A percentile compares a stretch with the other conserved stretches of the same genome.
These are phyloP conservation scores for Xylogone sp. DNA, from an alignment of 2,329 filamentous ascomycete species.

Conservation along the genomic window DNA sequence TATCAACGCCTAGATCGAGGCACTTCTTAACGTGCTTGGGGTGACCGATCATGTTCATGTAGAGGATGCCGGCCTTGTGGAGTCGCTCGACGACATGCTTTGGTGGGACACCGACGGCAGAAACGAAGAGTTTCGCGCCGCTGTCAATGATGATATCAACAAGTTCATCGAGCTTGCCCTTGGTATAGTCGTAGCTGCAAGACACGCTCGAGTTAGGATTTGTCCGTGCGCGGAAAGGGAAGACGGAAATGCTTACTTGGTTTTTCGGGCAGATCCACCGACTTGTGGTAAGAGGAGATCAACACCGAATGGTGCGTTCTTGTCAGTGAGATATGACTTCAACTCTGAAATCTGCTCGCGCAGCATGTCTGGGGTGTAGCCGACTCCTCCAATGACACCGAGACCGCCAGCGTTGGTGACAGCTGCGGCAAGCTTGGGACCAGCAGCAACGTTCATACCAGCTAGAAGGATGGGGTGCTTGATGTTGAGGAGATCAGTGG, in stretches of 20 bases:
- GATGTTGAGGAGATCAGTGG: constrained; percentile 97
- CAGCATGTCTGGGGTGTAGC: constrained; percentile 97
- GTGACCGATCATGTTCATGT: constrained; percentile 99
- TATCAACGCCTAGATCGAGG: constrained; percentile 84
- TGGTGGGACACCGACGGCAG: constrained; percentile 90
- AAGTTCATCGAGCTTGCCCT: constrained; percentile 92
- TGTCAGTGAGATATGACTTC: constrained; percentile 81
- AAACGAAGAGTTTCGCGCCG: constrained; percentile 90
- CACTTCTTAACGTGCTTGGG: constrained; percentile 98
- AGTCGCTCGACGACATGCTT: constrained; percentile 85
- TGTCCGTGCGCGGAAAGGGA: constrained; percentile 1
- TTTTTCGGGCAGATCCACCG: constrained; percentile 90
- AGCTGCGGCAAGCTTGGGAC: constrained; percentile 91
- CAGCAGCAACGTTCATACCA: constrained; percentile 98
- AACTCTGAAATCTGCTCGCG: constrained; percentile 91
- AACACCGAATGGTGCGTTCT: constrained; percentile 88
- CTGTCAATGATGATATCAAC: constrained; percentile 90
- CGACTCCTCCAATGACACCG: constrained; percentile 91
- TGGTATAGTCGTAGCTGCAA: constrained; percentile 95
- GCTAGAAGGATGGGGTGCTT: constrained; percentile 93
- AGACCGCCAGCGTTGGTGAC: constrained; percentile 96
- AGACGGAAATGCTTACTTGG: constrained; percentile 58
- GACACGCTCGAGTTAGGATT: constrained; percentile 14
- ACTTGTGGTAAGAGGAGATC: constrained; percentile 93
- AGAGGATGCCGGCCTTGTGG: constrained; percentile 81